Percentiles rank a stretch among this genome's conserved stretches.
Conservation (phyloP, 805 yeast species). For the Yarrowia porcina region DNA sequence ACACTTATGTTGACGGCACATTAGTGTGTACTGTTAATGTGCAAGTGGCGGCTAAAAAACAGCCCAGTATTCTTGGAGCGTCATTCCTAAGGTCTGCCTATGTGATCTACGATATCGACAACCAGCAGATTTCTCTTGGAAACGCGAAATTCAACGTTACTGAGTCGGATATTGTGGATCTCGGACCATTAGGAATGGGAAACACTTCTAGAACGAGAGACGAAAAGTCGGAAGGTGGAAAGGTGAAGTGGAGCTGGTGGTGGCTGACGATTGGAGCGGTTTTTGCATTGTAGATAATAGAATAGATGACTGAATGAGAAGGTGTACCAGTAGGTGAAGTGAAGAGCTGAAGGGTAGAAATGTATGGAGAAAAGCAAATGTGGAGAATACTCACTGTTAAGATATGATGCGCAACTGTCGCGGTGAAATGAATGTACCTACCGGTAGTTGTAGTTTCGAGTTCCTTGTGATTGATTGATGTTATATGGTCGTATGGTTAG, state of each 20-base stretch:
- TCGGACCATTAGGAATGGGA: not conserved
- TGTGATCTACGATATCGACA: slow-evolving; percentile 3
- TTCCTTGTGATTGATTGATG: too few relatives aligned
- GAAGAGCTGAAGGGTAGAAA: too few relatives aligned
- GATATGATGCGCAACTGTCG: too few relatives aligned
- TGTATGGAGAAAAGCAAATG: too few relatives aligned
- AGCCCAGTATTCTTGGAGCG: not conserved
- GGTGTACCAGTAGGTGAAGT: too few relatives aligned
- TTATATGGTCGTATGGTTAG: too few relatives aligned
- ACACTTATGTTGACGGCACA: not conserved
- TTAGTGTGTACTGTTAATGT: slow-evolving; percentile 1
- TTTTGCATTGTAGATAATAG: not conserved
- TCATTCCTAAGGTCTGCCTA: slow-evolving; percentile 10
- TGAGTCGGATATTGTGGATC: not conserved
- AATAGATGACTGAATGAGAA: too few relatives aligned
- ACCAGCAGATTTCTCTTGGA: not conserved
- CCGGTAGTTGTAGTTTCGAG: too few relatives aligned
- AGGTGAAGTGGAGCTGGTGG: not conserved
- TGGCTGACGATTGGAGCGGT: not conserved
- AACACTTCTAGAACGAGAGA: not conserved
- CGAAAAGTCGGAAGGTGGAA: not conserved
- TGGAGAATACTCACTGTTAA: too few relatives aligned
- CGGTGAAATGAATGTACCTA: too few relatives aligned
- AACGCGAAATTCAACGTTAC: not conserved
- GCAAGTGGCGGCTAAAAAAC: not conserved